Evolutionary conservation across 1,284 basidiomycete genomes (phyloP).

Genomic region (Violaceomyces palustris): DNA sequence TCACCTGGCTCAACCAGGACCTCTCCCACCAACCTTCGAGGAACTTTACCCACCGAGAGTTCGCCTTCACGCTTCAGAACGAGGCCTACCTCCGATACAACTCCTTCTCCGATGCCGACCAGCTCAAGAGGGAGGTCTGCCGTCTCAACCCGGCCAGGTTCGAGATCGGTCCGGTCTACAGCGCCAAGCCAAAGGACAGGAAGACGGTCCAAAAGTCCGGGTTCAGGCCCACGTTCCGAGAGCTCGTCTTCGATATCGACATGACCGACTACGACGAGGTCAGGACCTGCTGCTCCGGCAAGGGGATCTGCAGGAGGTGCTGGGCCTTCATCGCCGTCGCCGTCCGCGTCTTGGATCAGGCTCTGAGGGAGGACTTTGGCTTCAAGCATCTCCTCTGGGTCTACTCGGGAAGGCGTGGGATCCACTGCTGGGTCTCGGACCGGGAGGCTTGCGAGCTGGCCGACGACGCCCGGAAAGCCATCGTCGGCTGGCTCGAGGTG

Average conservation of each 20-base stretch:
- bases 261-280: conserved; percentile 99
- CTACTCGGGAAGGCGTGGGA: conserved; percentile 95
- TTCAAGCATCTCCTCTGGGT: conserved; percentile 81
- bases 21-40: conserved; percentile 59
- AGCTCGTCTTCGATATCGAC: conserved; percentile 99
- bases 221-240: conserved; percentile 74
- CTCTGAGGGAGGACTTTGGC: conserved; percentile 77
- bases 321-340: conserved; percentile 93
- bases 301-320: conserved; percentile 85
- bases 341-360: conserved; percentile 76
- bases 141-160: conserved; percentile 62
- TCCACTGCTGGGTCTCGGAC: conserved; percentile 97
- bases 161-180: conserved; percentile 94
- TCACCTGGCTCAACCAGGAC: conserved; percentile 90
- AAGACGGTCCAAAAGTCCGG: conserved; percentile 73
- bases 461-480: conserved; percentile 80
- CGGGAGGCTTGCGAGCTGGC: conserved; percentile 77
- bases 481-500: conserved; percentile 83
- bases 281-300: conserved; percentile 88
- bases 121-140: conserved; percentile 75
- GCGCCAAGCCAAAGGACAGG: conserved; percentile 81
- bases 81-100: conserved; percentile 92
- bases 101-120: conserved; percentile 77
- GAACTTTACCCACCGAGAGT: conserved; percentile 67
- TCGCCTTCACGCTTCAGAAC: conserved; percentile 87